phyloP scores from a whole-genome alignment of 257 asterid genomes.

The Solanum gracilifrons region DNA sequence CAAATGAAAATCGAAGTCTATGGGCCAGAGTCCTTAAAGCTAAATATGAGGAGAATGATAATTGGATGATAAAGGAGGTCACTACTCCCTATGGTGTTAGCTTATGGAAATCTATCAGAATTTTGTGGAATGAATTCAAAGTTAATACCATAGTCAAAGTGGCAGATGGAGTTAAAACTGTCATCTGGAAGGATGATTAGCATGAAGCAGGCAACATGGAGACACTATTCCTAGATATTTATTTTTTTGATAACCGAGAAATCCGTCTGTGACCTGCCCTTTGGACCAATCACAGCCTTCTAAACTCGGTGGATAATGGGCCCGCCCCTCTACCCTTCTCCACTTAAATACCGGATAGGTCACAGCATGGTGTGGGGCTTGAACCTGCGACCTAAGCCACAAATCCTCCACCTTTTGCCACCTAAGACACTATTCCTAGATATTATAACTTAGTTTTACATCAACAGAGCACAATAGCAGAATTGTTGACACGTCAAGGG shows the following conservation, averaged over 20 bases:
- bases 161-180: not conserved
- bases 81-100: not conserved
- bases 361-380: too few relatives aligned
- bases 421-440: not conserved
- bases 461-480: not conserved
- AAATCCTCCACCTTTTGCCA: too few relatives aligned
- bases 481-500: not conserved
- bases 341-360: too few relatives aligned
- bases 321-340: too few relatives aligned
- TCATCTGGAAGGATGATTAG: not conserved
- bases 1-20: not conserved
- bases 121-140: not conserved
- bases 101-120: not conserved
- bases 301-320: too few relatives aligned
- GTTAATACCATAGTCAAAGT: not conserved
- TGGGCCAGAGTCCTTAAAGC: not conserved
- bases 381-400: too few relatives aligned
- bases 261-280: too few relatives aligned
- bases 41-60: not conserved
- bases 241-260: too few relatives aligned
- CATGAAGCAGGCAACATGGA: not conserved
- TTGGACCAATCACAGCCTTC: too few relatives aligned
- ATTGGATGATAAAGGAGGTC: not conserved
- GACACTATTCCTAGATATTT: not conserved
- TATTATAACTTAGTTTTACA: not conserved